A percentile compares a stretch with the other conserved stretches of the same genome.
These are phyloP conservation scores for Drechslerella stenobrocha DNA, from an alignment of 2,329 filamentous ascomycete species.

Conservation along the genomic window DNA sequence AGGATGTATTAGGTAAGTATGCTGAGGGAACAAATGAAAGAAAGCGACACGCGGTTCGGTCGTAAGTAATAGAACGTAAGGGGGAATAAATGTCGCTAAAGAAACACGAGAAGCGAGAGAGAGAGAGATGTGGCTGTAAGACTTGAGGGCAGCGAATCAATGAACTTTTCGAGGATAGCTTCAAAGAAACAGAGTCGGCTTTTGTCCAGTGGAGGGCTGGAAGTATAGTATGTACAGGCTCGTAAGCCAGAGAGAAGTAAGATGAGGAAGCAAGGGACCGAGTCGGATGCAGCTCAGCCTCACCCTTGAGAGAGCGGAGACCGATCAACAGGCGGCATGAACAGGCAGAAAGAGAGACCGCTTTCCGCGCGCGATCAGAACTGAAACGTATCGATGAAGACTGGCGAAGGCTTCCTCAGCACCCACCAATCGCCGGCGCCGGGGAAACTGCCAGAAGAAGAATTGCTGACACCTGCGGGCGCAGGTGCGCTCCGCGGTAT, in stretches of 20 bases:
- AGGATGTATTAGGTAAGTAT: slow-evolving; percentile 19
- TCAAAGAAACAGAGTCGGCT: slow-evolving; percentile 20
- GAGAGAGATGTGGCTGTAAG: slow-evolving; percentile 16
- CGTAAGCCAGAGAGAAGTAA: slow-evolving; percentile 7
- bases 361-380: slow-evolving; percentile 29
- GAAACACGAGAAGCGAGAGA: slow-evolving; percentile 24
- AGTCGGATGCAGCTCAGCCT: slow-evolving; percentile 19
- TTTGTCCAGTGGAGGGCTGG: slow-evolving; percentile 14
- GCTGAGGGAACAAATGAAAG: slow-evolving; percentile 3
- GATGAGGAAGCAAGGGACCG: slow-evolving; percentile 43
- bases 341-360: neutral
- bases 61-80: neutral
- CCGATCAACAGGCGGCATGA: slow-evolving; percentile 1
- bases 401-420: slow-evolving; percentile 36
- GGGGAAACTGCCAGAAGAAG: neutral
- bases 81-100: slow-evolving; percentile 35
- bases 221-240: slow-evolving; percentile 36
- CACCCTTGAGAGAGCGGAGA: slow-evolving; percentile 13
- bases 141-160: slow-evolving; percentile 12
- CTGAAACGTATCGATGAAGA: slow-evolving; percentile 47
- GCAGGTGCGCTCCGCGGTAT: slow-evolving; percentile 42
- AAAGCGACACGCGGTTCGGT: neutral
- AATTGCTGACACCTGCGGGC: slow-evolving; percentile 21
- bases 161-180: slow-evolving; percentile 2
- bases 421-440: slow-evolving; percentile 32